These are phyloP conservation scores for Plasmodium vinckei DNA, from an alignment of 169 alveolate genomes.

Conservation along the genomic window DNA sequence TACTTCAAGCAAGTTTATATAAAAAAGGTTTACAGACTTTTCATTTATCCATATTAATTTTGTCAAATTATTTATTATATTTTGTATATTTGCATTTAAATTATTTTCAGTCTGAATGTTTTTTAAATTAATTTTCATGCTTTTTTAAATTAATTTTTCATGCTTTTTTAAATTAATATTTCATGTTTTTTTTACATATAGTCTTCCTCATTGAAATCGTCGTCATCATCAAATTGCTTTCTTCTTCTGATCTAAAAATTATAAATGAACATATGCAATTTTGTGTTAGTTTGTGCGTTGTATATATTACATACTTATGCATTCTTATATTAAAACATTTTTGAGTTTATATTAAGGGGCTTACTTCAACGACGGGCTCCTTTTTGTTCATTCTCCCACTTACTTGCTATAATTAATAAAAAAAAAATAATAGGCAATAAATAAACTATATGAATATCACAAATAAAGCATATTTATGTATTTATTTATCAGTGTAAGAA, in stretches of 20 bases:
- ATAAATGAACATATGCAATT: background rate
- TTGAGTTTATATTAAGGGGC: background rate
- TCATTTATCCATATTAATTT: too few species aligned
- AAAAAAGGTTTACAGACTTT: too few species aligned
- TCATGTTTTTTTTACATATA: constrained; percentile 15
- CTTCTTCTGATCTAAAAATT: constrained; percentile 68
- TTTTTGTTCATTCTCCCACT: constrained; percentile 49
- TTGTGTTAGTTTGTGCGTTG: background rate
- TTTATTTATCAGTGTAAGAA: too few species aligned
- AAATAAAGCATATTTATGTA: too few species aligned
- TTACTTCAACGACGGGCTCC: constrained; percentile 74
- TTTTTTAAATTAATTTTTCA: too few species aligned
- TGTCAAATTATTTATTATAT: too few species aligned
- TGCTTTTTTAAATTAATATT: background rate
- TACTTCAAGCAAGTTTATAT: too few species aligned
- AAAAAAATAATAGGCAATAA: constrained; percentile 1
- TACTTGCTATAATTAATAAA: constrained; percentile 51
- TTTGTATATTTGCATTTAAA: too few species aligned
- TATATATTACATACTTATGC: background rate
- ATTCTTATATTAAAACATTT: background rate
- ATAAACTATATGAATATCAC: too few species aligned
- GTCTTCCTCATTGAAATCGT: constrained; percentile 74
- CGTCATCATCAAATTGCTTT: constrained; percentile 75
- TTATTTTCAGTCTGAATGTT: too few species aligned
- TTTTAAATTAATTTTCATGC: too few species aligned